phyloP scores from a whole-genome alignment of 495 filamentous ascomycete genomes.

The Xylaria curta region DNA sequence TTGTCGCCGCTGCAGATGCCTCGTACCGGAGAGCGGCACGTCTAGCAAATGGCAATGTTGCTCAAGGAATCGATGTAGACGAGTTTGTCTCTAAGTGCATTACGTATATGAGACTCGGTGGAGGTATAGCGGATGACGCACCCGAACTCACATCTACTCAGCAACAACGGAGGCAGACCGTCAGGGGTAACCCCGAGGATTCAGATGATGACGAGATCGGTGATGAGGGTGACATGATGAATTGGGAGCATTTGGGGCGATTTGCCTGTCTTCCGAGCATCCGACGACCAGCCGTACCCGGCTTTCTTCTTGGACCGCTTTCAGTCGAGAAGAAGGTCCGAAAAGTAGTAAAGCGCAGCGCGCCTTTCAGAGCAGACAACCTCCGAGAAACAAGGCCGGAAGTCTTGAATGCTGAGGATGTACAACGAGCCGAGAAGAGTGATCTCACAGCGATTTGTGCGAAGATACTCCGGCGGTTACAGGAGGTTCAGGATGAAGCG shows the following conservation, averaged over 20 bases:
- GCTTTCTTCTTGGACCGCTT: slow-evolving; percentile 88
- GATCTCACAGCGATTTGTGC: slow-evolving; percentile 75
- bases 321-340: slow-evolving; percentile 85
- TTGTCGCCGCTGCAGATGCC: slow-evolving; percentile 79
- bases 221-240: slow-evolving; percentile 76
- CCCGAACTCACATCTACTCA: slow-evolving; percentile 55
- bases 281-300: slow-evolving; percentile 75
- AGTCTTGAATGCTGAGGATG: slow-evolving; percentile 72
- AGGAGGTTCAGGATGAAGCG: slow-evolving; percentile 46
- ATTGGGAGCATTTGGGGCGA: slow-evolving; percentile 86
- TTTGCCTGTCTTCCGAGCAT: slow-evolving; percentile 74
- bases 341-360: slow-evolving; percentile 68
- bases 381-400: slow-evolving; percentile 73
- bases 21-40: slow-evolving; percentile 74
- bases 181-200: slow-evolving; percentile 37
- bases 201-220: slow-evolving; percentile 62
- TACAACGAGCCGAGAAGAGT: slow-evolving; percentile 73
- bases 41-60: slow-evolving; percentile 70
- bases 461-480: slow-evolving; percentile 61
- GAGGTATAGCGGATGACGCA: slow-evolving; percentile 48
- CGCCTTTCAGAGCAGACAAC: slow-evolving; percentile 66
- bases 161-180: slow-evolving; percentile 45
- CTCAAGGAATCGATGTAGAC: slow-evolving; percentile 83
- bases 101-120: slow-evolving; percentile 77
- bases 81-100: slow-evolving; percentile 94